phyloP scores from a whole-genome alignment of 352 stramenopile species.

The Vaucheria bursata region DNA sequence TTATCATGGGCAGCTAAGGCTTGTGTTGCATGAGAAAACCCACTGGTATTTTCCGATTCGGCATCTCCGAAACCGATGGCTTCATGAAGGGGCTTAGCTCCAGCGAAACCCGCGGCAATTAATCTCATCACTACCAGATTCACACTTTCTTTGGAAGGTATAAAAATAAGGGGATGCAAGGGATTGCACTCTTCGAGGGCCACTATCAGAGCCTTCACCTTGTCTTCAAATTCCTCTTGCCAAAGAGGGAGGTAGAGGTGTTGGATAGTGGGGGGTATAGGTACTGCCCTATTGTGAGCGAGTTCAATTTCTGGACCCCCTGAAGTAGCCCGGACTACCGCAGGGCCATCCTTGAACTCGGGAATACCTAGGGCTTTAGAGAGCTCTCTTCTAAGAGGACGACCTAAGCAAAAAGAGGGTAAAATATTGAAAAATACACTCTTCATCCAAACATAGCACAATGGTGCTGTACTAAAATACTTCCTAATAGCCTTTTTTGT shows the following conservation, averaged over 20 bases:
- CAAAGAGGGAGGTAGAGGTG: constrained; percentile 53
- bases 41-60: not conserved
- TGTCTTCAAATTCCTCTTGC: constrained; percentile 41
- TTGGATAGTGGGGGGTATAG: constrained; percentile 45
- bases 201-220: constrained; percentile 23
- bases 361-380: constrained; percentile 39
- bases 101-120: not conserved
- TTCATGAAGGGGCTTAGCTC: constrained; percentile 27
- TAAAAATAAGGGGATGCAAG: constrained; percentile 31
- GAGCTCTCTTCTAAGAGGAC: constrained; percentile 52
- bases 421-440: no score
- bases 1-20: constrained; percentile 34
- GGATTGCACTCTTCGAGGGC: constrained; percentile 18
- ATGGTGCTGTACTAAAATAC: not conserved
- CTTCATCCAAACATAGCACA: not conserved
- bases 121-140: constrained; percentile 57
- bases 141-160: constrained; percentile 46
- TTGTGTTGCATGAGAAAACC: constrained; percentile 16
- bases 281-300: constrained; percentile 22
- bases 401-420: no score
- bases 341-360: not conserved
- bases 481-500: no score
- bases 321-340: constrained; percentile 39
- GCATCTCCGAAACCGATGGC: constrained; percentile 41
- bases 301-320: constrained; percentile 5